A percentile compares a stretch with the other conserved stretches of the same genome.
These are phyloP conservation scores for Candida quercuum DNA, from an alignment of 805 yeast genomes.

Conservation along the genomic window DNA sequence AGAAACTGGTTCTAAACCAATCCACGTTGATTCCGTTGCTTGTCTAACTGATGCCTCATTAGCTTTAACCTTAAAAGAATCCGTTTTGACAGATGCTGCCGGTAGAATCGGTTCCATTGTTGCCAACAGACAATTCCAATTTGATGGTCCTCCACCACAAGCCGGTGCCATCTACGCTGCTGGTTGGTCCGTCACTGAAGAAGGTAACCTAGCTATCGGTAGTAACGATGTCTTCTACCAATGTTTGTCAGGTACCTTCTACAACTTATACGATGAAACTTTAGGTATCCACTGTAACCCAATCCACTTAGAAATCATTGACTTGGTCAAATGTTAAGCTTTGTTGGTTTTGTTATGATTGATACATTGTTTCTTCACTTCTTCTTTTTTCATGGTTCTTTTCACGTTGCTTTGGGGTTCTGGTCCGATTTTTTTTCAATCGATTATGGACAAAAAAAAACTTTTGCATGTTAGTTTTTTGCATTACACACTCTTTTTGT, in stretches of 20 bases:
- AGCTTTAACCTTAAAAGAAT: constrained; percentile 45
- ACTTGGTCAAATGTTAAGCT: constrained; percentile 47
- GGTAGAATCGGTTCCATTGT: constrained; percentile 78
- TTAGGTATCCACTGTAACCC: constrained; percentile 59
- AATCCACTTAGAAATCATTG: constrained; percentile 55
- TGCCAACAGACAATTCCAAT: constrained; percentile 81
- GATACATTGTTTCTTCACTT: neutral
- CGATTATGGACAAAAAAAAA: neutral
- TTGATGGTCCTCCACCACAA: constrained; percentile 85
- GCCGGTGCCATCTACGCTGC: constrained; percentile 69
- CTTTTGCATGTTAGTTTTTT: neutral
- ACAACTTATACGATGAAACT: constrained; percentile 67
- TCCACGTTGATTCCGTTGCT: constrained; percentile 22
- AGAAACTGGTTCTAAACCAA: neutral
- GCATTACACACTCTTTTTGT: no score
- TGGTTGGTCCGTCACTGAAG: constrained; percentile 56
- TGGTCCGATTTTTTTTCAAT: neutral
- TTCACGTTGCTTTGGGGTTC: neutral
- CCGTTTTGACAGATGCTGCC: constrained; percentile 49
- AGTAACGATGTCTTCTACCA: constrained; percentile 57
- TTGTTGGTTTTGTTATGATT: neutral
- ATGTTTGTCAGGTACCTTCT: constrained; percentile 72
- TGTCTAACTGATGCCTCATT: constrained; percentile 47
- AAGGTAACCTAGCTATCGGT: constrained; percentile 61
- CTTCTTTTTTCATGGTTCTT: neutral